Conservation (phyloP, 2,329 filamentous ascomycete species). For the Fusarium sp. region DNA sequence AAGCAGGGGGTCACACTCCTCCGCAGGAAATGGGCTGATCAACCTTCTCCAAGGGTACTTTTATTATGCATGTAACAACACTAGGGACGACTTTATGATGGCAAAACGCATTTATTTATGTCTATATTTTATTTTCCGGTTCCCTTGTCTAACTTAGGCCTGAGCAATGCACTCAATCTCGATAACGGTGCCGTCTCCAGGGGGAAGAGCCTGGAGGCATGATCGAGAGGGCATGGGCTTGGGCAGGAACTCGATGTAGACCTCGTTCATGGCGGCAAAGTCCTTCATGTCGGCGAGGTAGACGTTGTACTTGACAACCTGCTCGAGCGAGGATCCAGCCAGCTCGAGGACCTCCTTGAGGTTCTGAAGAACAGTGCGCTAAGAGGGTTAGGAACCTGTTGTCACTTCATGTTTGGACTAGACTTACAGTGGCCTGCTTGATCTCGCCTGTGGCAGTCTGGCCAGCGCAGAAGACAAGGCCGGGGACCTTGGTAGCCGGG, state of each 20-base stretch:
- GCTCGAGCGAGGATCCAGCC: constrained; percentile 73
- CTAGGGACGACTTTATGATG: background rate
- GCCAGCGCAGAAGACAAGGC: constrained; percentile 63
- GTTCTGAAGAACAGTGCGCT: constrained; percentile 58
- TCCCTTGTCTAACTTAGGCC: constrained; percentile 35
- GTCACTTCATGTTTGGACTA: background rate
- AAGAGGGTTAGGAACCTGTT: background rate
- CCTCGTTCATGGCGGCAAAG: constrained; percentile 75
- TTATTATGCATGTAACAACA: background rate
- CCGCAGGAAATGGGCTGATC: constrained; percentile 2
- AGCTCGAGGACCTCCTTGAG: constrained; percentile 79
- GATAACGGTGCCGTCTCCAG: constrained; percentile 58
- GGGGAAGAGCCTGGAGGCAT: constrained; percentile 58
- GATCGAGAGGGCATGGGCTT: constrained; percentile 60
- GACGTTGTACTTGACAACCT: constrained; percentile 79
- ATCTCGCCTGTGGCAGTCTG: constrained; percentile 66
- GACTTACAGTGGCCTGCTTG: constrained; percentile 55
- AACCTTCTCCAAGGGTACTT: background rate
- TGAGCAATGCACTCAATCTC: constrained; percentile 63
- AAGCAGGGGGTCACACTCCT: background rate
- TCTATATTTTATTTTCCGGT: background rate
- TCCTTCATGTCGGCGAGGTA: constrained; percentile 81
- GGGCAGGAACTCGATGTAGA: constrained; percentile 57
- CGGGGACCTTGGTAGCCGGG: constrained; percentile 61
- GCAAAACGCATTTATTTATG: background rate